phyloP scores from a whole-genome alignment of 2,329 filamentous ascomycete genomes.

The Dactylellina haptotyla region DNA sequence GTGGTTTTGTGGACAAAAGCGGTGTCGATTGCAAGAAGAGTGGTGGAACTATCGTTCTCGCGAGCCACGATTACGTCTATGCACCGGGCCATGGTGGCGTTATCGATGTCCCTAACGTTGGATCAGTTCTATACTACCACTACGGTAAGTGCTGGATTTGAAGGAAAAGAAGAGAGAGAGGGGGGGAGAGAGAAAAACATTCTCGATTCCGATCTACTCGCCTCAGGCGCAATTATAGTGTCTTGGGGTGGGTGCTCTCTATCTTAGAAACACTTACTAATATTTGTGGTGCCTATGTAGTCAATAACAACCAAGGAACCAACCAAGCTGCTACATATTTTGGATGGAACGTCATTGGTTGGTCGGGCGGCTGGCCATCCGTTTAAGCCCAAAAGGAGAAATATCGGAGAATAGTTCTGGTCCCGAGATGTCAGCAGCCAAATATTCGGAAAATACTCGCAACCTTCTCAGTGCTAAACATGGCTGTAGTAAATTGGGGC shows the following conservation, averaged over 20 bases:
- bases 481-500: too few species aligned
- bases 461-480: too few species aligned
- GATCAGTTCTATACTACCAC: conserved; percentile 72
- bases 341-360: conserved; percentile 62
- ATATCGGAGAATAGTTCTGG: too few species aligned
- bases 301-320: conserved; percentile 67
- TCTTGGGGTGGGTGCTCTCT: too few species aligned
- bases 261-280: too few species aligned
- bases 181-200: too few species aligned
- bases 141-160: conserved; percentile 63
- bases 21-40: conserved; percentile 67
- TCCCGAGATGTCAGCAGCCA: too few species aligned
- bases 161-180: too few species aligned
- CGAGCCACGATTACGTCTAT: conserved; percentile 71
- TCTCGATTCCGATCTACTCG: too few species aligned
- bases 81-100: conserved; percentile 73
- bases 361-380: conserved; percentile 62
- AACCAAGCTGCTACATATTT: conserved; percentile 63
- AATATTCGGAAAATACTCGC: too few species aligned
- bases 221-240: too few species aligned
- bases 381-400: conserved; percentile 56
- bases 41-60: conserved; percentile 72
- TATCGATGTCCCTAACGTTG: conserved; percentile 64
- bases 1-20: conserved; percentile 69
- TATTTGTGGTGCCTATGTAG: conserved; percentile 48